Evolutionary conservation across 495 filamentous ascomycete genomes (phyloP).

Genomic region (Diplogelasinospora grovesii): DNA sequence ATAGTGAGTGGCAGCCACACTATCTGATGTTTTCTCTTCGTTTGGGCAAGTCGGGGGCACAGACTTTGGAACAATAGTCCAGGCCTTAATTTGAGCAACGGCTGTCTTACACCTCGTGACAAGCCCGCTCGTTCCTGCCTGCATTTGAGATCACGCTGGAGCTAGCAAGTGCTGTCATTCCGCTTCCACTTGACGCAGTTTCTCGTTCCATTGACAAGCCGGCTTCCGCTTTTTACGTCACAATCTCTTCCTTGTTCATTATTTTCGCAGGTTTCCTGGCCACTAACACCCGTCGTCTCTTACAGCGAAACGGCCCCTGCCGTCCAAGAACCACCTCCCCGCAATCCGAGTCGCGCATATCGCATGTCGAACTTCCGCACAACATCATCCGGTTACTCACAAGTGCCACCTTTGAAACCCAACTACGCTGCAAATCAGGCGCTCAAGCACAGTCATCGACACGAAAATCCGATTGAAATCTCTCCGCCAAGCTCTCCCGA

Average conservation of each 20-base stretch:
- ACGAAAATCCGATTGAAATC: conserved; percentile 32
- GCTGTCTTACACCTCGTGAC: no score
- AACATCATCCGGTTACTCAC: conserved; percentile 36
- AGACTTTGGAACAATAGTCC: no score
- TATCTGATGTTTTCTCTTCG: conserved; percentile 1
- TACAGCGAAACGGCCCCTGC: conserved; percentile 26
- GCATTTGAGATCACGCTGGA: no score
- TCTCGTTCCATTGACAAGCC: not conserved
- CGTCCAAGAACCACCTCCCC: conserved; percentile 26
- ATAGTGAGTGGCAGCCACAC: conserved; percentile 21
- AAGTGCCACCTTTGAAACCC: conserved; percentile 20
- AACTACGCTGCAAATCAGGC: conserved; percentile 30
- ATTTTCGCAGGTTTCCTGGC: no score
- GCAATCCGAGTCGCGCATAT: conserved; percentile 25
- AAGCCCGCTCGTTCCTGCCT: no score
- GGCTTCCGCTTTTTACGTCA: no score
- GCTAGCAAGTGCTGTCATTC: no score
- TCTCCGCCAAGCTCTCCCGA: conserved; percentile 46
- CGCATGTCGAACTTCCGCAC: conserved; percentile 30
- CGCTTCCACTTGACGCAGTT: no score
- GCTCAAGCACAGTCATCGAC: conserved; percentile 21
- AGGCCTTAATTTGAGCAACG: no score
- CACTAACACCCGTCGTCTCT: not conserved
- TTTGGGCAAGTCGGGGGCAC: no score
- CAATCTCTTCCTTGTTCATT: not conserved